Evolutionary conservation across 2,329 filamentous ascomycete species (phyloP), one percentile per base, ranked within the genome.

Genomic region (Aspergillus carbonarius): DNA sequence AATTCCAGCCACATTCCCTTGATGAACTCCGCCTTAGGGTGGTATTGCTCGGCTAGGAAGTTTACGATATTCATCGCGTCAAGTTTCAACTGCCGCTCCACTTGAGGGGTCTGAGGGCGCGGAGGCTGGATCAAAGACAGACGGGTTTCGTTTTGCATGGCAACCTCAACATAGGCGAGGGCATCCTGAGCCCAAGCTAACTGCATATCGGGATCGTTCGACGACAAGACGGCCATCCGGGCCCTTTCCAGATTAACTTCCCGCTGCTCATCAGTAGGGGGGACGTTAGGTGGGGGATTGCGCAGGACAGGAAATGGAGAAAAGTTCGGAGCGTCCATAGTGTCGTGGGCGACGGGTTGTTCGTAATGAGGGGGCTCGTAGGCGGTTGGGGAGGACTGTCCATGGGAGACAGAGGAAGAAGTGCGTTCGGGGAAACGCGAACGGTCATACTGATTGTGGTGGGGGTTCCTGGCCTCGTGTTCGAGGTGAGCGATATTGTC

Each of bases 1-100:
- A 98, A 99, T 73, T 99, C 95, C 52, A 96, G 82, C 95, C 95
- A 99, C 83, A 96, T 97, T 60, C 92, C 91, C 68, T 88, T 88
- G 80, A 98, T 91, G 74, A 98, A 99, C 65, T 96, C 87, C 23
- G 95, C 95, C 71, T 95, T 92, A 23, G 95, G 95, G 68, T 99
- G 95, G 63, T 89, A 87, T 74, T 99, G 95, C 54, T 93, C 89
- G 23, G 93, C 90, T 35, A 99, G 81, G 73, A 97, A 97, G 57
- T 84, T 85, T 67, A 97, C 89, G 61, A 99, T 95, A 72, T 93
- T 97, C 78, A 96, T 84, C 32, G 95, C 92, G 74, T 99, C 95
- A 51, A 89, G 80, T 62, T 89, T 88, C 63, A 99, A 81, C 70
- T 96, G 91, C 71, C 96, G 93, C 74, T 98, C 93, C 58, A 92